Percentiles rank a stretch among this genome's conserved stretches.
These are phyloP conservation scores for Aphanocladium album DNA, from an alignment of 2,329 filamentous ascomycete genomes.

Conservation along the genomic window DNA sequence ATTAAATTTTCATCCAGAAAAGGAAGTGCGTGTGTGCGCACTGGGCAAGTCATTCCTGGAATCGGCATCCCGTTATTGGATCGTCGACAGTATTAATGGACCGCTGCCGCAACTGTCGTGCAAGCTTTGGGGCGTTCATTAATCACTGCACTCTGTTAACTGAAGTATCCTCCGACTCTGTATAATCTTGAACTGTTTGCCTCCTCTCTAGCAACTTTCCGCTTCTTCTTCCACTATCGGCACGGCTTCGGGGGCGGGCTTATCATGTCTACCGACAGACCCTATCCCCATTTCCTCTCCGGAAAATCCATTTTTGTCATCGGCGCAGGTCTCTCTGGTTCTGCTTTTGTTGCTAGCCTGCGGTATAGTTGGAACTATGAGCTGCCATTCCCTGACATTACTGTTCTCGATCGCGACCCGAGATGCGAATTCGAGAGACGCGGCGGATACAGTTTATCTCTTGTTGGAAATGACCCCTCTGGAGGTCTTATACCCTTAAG, in stretches of 20 bases:
- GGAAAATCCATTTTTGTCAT: constrained; percentile 39
- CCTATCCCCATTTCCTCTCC: constrained; percentile 25
- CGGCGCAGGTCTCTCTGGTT: constrained; percentile 39
- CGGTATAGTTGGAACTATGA: constrained; percentile 32
- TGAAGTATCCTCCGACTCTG: background rate
- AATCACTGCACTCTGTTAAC: background rate
- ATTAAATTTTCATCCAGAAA: background rate
- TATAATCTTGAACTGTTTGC: background rate
- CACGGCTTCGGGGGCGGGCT: too few species aligned
- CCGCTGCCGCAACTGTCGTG: background rate
- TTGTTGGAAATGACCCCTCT: constrained; percentile 29
- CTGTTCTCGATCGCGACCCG: constrained; percentile 38
- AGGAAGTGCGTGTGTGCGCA: background rate
- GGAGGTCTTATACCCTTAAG: constrained; percentile 33
- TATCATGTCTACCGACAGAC: background rate
- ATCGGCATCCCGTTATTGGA: background rate
- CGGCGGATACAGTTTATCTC: constrained; percentile 35
- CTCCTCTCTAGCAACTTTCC: background rate
- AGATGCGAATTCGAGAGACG: constrained; percentile 24
- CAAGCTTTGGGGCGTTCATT: background rate
- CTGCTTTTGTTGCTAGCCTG: constrained; percentile 36
- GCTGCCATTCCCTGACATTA: constrained; percentile 27
- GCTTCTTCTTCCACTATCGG: background rate
- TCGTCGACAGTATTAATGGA: background rate
- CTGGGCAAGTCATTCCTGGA: background rate